Base-by-base conservation (phyloP, 176 grass and related monocot genomes). In the Typha latifolia region DNA sequence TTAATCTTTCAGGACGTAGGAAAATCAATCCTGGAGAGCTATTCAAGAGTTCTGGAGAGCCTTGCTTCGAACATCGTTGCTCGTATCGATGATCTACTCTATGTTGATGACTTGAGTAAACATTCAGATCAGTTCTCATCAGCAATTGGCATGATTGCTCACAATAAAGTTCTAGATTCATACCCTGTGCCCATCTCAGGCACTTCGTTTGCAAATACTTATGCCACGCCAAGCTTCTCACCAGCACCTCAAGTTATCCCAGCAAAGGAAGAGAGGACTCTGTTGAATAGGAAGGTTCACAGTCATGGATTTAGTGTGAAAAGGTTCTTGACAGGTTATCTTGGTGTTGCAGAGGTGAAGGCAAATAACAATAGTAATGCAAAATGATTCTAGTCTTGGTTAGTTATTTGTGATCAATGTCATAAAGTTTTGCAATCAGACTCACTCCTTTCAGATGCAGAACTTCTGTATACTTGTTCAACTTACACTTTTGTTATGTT, bases 31-130 rank as follows among this genome's bases (percentile, higher is more conserved):
- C 16, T 99, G 20, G 95, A 99, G 79, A 94, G 95, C 23, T 94
- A 99, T n/a, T 99, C 89, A 32, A 90, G 95, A 68, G 89, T 99
- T 5, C 22, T 99, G 18, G 95, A 99, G 77, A 99, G 95, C 64
- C 75, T 99, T 49, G 86, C 95, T 11, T 99, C 84, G 2, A 99
- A 94, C 64, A 87, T 94, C 14, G 49, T 85, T 2, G 80, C 95
- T 13, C 89, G 95, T 66, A 87, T 99, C 10, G 89, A 99, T 12
- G 95, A 99, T 70, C 79, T 99, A 5, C 77, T 99, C 14, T 87
- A 79, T 49, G 85, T 87, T 3, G 89, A 99, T 7, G 84, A 94
- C 18, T 73, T 85, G 67, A 90, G 81, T 76, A 81, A 69, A 68
- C 89, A 99, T n/a, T 49, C 77, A 1, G 86, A 83, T 67, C 76